These are phyloP conservation scores for Phenoliferia sp. DNA, from an alignment of 1,284 basidiomycete species.

Conservation along the genomic window DNA sequence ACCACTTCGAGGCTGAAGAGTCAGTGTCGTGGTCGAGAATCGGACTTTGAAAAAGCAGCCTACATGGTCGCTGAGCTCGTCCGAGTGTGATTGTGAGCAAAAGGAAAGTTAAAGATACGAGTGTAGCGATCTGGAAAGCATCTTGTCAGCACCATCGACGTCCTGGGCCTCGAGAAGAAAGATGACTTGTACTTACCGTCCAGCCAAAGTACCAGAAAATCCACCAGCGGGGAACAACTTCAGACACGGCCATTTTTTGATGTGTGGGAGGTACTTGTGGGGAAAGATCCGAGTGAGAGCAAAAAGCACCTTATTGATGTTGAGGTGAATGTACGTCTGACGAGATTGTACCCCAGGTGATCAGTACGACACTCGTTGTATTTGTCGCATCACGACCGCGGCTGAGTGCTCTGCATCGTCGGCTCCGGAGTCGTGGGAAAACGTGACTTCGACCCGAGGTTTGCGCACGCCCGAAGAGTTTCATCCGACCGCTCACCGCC, in stretches of 20 bases:
- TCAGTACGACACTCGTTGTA: no score
- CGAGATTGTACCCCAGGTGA: no score
- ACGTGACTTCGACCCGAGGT: no score
- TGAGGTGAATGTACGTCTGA: no score
- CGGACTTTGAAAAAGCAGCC: not conserved
- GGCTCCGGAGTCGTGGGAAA: no score
- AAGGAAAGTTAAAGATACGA: not conserved
- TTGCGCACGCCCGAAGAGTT: no score
- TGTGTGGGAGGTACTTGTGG: not conserved
- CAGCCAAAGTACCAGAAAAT: not conserved
- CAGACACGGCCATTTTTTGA: not conserved
- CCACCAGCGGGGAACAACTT: not conserved
- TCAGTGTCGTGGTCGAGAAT: not conserved
- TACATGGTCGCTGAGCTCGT: not conserved
- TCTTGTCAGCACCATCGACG: not conserved
- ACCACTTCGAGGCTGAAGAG: not conserved
- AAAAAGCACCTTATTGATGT: no score
- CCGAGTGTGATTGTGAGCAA: not conserved
- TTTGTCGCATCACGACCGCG: no score
- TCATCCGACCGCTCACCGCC: no score
- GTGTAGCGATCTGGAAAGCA: not conserved
- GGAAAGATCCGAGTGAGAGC: not conserved
- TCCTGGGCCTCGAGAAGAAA: not conserved
- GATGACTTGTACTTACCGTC: not conserved
- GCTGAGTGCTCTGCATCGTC: no score